A percentile compares a stretch with the other conserved stretches of the same genome.
These are phyloP conservation scores for Afroboletus lepidellus DNA, from an alignment of 1,284 basidiomycete genomes.

Conservation along the genomic window DNA sequence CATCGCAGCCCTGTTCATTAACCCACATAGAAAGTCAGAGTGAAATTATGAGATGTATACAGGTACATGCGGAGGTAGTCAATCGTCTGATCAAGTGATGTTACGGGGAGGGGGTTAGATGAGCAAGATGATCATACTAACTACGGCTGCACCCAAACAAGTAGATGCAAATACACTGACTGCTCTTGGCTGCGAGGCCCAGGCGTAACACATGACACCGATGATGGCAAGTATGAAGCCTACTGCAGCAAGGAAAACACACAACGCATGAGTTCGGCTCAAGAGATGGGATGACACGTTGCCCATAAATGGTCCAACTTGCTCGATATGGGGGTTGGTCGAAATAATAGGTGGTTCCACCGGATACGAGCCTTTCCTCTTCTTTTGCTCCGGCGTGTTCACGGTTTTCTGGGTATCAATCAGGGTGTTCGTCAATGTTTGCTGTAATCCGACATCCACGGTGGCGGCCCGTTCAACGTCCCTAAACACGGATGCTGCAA, in stretches of 20 bases:
- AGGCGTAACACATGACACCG: slow-evolving; percentile 52
- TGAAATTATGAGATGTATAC: no score
- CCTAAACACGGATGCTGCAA: slow-evolving; percentile 2
- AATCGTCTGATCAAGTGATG: no score
- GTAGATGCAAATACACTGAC: slow-evolving; percentile 45
- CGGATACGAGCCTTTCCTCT: not conserved
- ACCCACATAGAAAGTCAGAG: no score
- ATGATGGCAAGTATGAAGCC: slow-evolving; percentile 53
- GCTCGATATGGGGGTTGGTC: slow-evolving; percentile 45
- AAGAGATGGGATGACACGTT: slow-evolving; percentile 44
- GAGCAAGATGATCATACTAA: slow-evolving; percentile 14
- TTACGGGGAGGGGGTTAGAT: no score
- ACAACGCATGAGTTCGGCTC: slow-evolving; percentile 47
- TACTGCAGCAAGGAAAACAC: slow-evolving; percentile 44
- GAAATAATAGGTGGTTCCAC: slow-evolving; percentile 36
- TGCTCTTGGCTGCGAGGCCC: slow-evolving; percentile 44
- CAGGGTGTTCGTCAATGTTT: not conserved
- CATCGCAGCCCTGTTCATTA: no score
- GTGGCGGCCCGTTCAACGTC: slow-evolving; percentile 15
- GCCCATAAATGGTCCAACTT: slow-evolving; percentile 39
- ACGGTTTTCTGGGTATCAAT: not conserved
- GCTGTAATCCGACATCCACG: not conserved
- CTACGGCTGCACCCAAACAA: slow-evolving; percentile 35
- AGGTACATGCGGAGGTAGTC: no score
- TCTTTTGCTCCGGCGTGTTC: not conserved